Base-by-base conservation (phyloP, 768 basidiomycete genomes). In the Tricholoma sp. region DNA sequence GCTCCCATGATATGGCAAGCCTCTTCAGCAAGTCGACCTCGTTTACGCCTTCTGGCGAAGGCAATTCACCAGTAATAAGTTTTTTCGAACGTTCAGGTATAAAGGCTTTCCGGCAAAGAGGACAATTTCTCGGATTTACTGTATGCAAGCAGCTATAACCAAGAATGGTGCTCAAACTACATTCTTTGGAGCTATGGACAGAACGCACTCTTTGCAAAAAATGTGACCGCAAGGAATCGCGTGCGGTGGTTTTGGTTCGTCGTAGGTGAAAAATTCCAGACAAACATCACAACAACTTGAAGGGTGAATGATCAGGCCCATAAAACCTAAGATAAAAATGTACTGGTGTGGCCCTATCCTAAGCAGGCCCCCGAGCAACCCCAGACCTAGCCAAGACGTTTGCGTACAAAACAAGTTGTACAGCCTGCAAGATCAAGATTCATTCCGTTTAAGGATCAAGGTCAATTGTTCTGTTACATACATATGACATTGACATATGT, bases 281-380 rank as follows among this genome's bases (percentile, higher is more conserved):
- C 89, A 91, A 62, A 91, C 83, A 69, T 91, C 89, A 74, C 89
- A 91, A 59, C 77, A 79, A 64, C 86, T 89, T 34, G 83, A 78
- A 4, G 86, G 78, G 70, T 89, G 86, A 22, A 88, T 75, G 61
- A 86, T 77, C 65, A 91, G 76, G 75, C 63, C 63, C 64, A 66
- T 66, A 46, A 56, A 22, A 19, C 31, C 29, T 21, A 22, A 3
- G 47, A 47, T 47, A 49, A 11, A 11, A 2, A 29, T 21, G 46
- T 14, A 16, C 27, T 49, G 3, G 24, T 29, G 16, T 18, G 16
- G 27, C 47, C 27, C n/a, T 11, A 29, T 16, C 27, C n/a, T 18
- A 29, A 50, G 29, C 1, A 29, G 29, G 45, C 22, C 45, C 14
- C 11, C 3, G 6, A 46, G n/a, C 9, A 31, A 16, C 9, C 8